Percentiles rank a stretch among this genome's conserved stretches.
These are phyloP conservation scores for Colletotrichum zoysiae DNA, from an alignment of 2,329 filamentous ascomycete genomes.

Conservation along the genomic window DNA sequence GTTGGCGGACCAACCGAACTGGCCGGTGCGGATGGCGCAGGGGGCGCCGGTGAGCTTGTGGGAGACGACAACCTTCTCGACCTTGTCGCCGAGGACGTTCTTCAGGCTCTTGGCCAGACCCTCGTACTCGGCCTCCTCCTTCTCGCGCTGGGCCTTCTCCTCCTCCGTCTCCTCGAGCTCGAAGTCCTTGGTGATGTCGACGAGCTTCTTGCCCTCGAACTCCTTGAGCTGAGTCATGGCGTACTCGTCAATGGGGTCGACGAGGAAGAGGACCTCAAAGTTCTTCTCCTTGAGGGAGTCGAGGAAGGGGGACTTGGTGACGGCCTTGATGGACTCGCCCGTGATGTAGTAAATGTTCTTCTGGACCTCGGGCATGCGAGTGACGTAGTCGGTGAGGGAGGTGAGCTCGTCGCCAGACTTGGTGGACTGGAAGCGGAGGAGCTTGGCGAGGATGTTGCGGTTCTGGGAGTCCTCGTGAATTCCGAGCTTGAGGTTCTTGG, in stretches of 20 bases:
- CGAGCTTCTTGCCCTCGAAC: slow-evolving; percentile 99
- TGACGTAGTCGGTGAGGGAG: slow-evolving; percentile 96
- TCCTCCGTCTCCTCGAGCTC: slow-evolving; percentile 99
- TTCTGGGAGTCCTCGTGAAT: slow-evolving; percentile 99
- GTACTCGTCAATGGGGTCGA: slow-evolving; percentile 99
- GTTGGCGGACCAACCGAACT: slow-evolving; percentile 99
- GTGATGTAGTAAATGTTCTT: slow-evolving; percentile 99
- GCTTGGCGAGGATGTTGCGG: slow-evolving; percentile 92
- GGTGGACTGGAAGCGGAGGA: slow-evolving; percentile 98
- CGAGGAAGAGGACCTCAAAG: slow-evolving; percentile 99
- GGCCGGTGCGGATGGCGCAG: slow-evolving; percentile 98
- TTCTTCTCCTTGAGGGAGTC: slow-evolving; percentile 98
- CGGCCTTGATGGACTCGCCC: slow-evolving; percentile 98
- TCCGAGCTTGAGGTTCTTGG: slow-evolving; percentile 99
- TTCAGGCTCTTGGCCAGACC: slow-evolving; percentile 94
- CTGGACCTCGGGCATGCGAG: slow-evolving; percentile 99
- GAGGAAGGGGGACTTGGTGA: slow-evolving; percentile 98
- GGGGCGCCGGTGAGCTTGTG: slow-evolving; percentile 96
- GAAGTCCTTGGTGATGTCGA: slow-evolving; percentile 99
- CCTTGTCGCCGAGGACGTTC: slow-evolving; percentile 99
- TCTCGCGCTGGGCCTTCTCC: slow-evolving; percentile 96
- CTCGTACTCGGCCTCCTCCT: slow-evolving; percentile 99
- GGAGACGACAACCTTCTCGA: slow-evolving; percentile 99
- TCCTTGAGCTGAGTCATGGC: slow-evolving; percentile 99
- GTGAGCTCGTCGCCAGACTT: slow-evolving; percentile 97